These are phyloP conservation scores for Talaromyces amestolkiae DNA, from an alignment of 2,329 filamentous ascomycete species.

Conservation along the genomic window DNA sequence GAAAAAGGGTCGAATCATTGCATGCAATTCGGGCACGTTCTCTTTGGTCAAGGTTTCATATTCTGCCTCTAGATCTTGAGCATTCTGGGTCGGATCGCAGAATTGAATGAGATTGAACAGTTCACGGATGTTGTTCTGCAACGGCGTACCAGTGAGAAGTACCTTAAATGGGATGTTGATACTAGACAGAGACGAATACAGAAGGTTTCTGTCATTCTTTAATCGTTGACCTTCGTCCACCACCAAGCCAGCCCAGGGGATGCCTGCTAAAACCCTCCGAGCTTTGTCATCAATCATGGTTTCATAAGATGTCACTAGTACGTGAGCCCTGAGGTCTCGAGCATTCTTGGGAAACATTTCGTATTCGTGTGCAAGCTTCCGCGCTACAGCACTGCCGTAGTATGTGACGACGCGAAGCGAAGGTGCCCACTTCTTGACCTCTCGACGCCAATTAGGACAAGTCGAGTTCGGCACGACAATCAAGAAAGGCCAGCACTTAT, in stretches of 20 bases:
- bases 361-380: slow-evolving; percentile 73
- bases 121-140: slow-evolving; percentile 83
- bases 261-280: slow-evolving; percentile 62
- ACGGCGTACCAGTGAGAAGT: slow-evolving; percentile 80
- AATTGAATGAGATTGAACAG: slow-evolving; percentile 97
- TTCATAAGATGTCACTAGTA: slow-evolving; percentile 94
- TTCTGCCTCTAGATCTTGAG: slow-evolving; percentile 69
- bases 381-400: slow-evolving; percentile 72
- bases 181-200: slow-evolving; percentile 71
- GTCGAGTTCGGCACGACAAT: slow-evolving; percentile 93
- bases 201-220: slow-evolving; percentile 83
- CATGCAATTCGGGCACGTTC: slow-evolving; percentile 76
- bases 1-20: slow-evolving; percentile 72
- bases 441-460: slow-evolving; percentile 94
- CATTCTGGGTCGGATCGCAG: slow-evolving; percentile 70
- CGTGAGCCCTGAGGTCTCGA: slow-evolving; percentile 75
- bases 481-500: slow-evolving; percentile 83
- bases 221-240: slow-evolving; percentile 94
- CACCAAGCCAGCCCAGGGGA: slow-evolving; percentile 83
- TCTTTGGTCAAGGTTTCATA: slow-evolving; percentile 78
- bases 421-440: slow-evolving; percentile 92
- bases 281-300: slow-evolving; percentile 73
- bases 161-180: slow-evolving; percentile 80
- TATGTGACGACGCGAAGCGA: slow-evolving; percentile 85
- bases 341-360: slow-evolving; percentile 71